phyloP scores from a whole-genome alignment of 2,329 filamentous ascomycete genomes.

The Epichloe baconii region DNA sequence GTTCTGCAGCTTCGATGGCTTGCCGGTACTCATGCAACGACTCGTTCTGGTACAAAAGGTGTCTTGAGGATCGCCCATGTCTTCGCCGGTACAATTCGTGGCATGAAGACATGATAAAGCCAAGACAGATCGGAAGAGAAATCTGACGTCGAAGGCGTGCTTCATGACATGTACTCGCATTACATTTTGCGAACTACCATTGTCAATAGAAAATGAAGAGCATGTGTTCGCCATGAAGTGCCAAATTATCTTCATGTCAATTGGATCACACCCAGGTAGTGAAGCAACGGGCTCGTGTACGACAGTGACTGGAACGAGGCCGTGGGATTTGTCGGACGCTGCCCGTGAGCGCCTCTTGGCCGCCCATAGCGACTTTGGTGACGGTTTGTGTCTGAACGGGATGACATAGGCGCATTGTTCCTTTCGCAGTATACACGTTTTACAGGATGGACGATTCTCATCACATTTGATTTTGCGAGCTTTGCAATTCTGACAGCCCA shows the following conservation, averaged over 20 bases:
- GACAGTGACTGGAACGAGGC: slow-evolving; percentile 6
- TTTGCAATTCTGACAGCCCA: slow-evolving; percentile 42
- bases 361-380: background rate
- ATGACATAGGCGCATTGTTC: slow-evolving; percentile 33
- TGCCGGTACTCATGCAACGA: slow-evolving; percentile 37
- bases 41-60: slow-evolving; percentile 31
- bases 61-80: slow-evolving; percentile 20
- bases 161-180: slow-evolving; percentile 34
- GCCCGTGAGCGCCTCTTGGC: background rate
- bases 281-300: slow-evolving; percentile 7
- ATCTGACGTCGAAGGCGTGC: slow-evolving; percentile 37
- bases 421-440: slow-evolving; percentile 33
- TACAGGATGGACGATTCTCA: slow-evolving; percentile 35
- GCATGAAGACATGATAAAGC: slow-evolving; percentile 35
- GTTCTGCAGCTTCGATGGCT: slow-evolving; percentile 34
- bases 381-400: slow-evolving; percentile 9
- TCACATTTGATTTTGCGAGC: slow-evolving; percentile 42
- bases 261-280: slow-evolving; percentile 13
- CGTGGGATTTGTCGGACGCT: background rate
- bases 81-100: slow-evolving; percentile 1
- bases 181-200: slow-evolving; percentile 22
- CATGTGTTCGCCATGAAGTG: slow-evolving; percentile 37
- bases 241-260: slow-evolving; percentile 43
- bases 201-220: slow-evolving; percentile 30
- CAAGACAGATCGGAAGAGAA: slow-evolving; percentile 42